phyloP scores from a whole-genome alignment of 805 yeast species.

The Wickerhamiella domercqiae region DNA sequence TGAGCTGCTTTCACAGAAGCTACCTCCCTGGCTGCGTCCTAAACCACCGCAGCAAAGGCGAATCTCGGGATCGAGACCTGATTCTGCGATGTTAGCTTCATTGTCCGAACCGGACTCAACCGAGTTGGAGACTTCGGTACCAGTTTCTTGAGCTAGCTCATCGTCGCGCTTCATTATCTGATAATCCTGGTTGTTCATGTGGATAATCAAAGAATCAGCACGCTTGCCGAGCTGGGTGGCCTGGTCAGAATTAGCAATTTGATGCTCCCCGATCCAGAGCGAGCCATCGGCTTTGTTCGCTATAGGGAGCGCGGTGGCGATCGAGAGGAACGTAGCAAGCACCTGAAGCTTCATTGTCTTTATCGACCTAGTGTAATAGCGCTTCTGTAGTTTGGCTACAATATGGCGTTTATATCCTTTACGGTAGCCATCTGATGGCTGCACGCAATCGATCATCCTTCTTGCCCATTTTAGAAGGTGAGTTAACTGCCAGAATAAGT shows the following conservation, averaged over 20 bases:
- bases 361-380: not conserved
- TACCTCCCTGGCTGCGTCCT: no score
- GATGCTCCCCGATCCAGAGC: constrained; percentile 6
- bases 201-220: not conserved
- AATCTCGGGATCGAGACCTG: no score
- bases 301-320: constrained; percentile 11
- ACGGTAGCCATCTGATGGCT: no score
- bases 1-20: not conserved
- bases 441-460: no score
- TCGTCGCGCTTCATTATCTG: not conserved
- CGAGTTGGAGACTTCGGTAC: constrained; percentile 1
- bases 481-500: no score
- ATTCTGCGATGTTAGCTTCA: no score
- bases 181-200: not conserved
- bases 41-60: no score
- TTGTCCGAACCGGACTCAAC: not conserved
- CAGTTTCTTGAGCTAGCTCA: constrained; percentile 5
- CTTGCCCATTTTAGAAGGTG: no score
- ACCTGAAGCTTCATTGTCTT: not conserved
- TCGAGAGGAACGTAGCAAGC: not conserved
- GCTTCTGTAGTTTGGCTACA: not conserved
- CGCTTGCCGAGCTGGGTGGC: not conserved
- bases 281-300: constrained; percentile 10
- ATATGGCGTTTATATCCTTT: no score
- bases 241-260: constrained; percentile 1